phyloP scores from a whole-genome alignment of 768 basidiomycete species.

The Russula emetica region DNA sequence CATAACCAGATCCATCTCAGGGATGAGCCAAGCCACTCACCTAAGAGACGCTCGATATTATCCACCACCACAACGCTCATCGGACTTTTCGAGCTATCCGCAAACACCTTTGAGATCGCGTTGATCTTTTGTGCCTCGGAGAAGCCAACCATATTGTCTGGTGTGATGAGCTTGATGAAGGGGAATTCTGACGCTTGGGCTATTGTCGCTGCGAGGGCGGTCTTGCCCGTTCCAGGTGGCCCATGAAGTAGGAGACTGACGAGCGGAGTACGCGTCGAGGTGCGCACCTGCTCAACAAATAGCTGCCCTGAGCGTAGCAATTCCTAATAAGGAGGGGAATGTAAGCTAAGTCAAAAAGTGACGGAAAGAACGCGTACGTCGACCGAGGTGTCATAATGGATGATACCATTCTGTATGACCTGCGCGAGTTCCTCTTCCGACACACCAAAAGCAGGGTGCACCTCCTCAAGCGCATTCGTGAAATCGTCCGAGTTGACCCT shows the following conservation, averaged over 20 bases:
- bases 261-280: slow-evolving; percentile 83
- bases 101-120: slow-evolving; percentile 87
- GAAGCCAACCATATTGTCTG: slow-evolving; percentile 95
- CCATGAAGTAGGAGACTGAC: slow-evolving; percentile 90
- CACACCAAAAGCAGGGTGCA: slow-evolving; percentile 95
- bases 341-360: slow-evolving; percentile 8
- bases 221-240: slow-evolving; percentile 88
- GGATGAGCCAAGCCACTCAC: slow-evolving; percentile 44
- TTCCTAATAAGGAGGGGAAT: slow-evolving; percentile 46
- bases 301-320: slow-evolving; percentile 81
- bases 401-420: slow-evolving; percentile 95
- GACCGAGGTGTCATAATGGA: slow-evolving; percentile 71
- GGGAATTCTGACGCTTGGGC: slow-evolving; percentile 92
- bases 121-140: slow-evolving; percentile 89
- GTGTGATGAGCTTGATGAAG: slow-evolving; percentile 95
- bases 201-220: slow-evolving; percentile 89
- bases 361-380: slow-evolving; percentile 58
- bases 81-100: slow-evolving; percentile 96
- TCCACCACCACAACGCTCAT: slow-evolving; percentile 95
- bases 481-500: slow-evolving; percentile 86
- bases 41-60: slow-evolving; percentile 87
- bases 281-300: slow-evolving; percentile 90
- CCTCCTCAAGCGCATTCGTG: slow-evolving; percentile 84
- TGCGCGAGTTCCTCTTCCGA: slow-evolving; percentile 92
- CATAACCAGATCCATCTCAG: not conserved